Evolutionary conservation across 306 rosid species (phyloP).

Genomic region (Lagenaria siceraria): DNA sequence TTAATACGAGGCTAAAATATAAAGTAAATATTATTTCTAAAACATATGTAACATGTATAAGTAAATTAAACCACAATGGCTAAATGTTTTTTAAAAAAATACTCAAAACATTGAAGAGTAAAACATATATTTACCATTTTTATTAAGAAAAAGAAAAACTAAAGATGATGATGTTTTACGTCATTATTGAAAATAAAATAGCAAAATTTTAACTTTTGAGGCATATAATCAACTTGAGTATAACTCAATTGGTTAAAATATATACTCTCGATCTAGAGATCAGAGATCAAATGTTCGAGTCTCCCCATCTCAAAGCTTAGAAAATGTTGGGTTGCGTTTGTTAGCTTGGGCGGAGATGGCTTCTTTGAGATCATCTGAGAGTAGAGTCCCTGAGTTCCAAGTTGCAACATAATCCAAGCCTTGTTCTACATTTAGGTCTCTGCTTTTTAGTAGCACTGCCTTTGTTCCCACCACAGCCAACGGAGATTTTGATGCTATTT

Average conservation of each 20-base stretch:
- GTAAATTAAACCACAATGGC: too few species aligned
- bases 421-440: constrained; percentile 61
- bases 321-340: constrained; percentile 53
- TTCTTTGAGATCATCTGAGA: constrained; percentile 51
- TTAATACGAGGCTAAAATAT: too few species aligned
- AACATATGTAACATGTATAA: too few species aligned
- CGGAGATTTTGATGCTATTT: constrained; percentile 60
- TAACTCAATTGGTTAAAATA: too few species aligned
- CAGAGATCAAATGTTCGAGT: not conserved
- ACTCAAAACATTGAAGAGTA: too few species aligned
- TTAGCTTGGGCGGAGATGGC: constrained; percentile 35
- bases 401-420: constrained; percentile 85
- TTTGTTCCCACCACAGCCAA: constrained; percentile 70
- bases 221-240: too few species aligned
- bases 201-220: not conserved
- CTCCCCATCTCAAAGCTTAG: constrained; percentile 43
- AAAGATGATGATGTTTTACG: not conserved
- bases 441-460: constrained; percentile 54
- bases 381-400: constrained; percentile 56
- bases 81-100: too few species aligned
- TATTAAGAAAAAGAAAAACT: too few species aligned
- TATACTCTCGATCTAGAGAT: not conserved
- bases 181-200: too few species aligned
- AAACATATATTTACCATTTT: too few species aligned
- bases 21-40: too few species aligned